Base-by-base conservation (phyloP, 2,329 filamentous ascomycete genomes). In the Chaetoscypha palmicola region DNA sequence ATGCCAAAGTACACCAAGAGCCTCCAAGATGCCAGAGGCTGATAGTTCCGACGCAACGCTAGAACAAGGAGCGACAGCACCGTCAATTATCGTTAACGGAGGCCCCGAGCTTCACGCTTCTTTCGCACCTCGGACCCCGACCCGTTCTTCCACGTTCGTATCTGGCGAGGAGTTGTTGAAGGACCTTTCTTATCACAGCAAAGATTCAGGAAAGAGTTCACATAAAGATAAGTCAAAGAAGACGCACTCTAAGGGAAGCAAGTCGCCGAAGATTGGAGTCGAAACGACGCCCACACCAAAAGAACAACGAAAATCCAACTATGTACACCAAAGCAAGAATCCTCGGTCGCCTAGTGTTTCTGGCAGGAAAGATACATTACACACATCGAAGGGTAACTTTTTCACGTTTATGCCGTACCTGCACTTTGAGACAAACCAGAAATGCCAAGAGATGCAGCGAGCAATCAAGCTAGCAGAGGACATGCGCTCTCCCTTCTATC, bases 341-440 rank as follows among this genome's bases (percentile, higher is more conserved):
- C 32, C 48, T 7, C 21, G 23, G 9, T 48, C 52, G 5, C 41
- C 49, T 16, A 24, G 31, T 8, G 49, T 47, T 21, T 41, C 46
- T 0, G 33, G 39, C 7, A 50, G 51, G 3, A 51, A 47, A 35
- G 50, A 56, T 2, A 14, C 23, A 11, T n/a, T 22, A 17, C 39
- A 31, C 22, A 37, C 38, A 2, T 19, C 48, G 1, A 53, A 50
- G 32, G 51, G 49, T 9, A 58, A 55, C 42, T 26, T 56, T 3
- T 55, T 54, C 23, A 46, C 46, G 2, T 58, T 55, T 34, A 54
- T 58, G 50, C 56, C 56, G 12, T 58, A 57, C 36, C 45, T 57
- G 14, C 56, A 58, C 41, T 58, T 56, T 35, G 56, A 58, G 38
- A 57, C 46, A 9, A 53, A 41, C 11, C 41, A 46, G 17, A 50